phyloP scores from a whole-genome alignment of 345 rosid genomes.

The Brassica cretica region DNA sequence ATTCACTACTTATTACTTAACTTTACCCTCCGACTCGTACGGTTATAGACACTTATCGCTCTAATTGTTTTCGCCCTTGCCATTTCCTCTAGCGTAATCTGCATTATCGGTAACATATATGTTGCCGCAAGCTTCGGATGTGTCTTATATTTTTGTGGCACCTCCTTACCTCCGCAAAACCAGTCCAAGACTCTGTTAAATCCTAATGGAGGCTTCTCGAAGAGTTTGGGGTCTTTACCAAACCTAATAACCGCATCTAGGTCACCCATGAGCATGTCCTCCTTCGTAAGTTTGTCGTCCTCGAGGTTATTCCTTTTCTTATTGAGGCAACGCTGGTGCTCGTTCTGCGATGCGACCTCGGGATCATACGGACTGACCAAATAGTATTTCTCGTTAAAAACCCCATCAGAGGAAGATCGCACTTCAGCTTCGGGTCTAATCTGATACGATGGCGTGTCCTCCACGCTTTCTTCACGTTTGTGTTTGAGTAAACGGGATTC shows the following conservation, averaged over 20 bases:
- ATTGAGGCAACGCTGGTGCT: background rate
- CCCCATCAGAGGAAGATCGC: background rate
- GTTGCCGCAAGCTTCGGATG: background rate
- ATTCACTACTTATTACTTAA: background rate
- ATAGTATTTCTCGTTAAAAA: background rate
- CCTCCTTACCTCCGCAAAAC: background rate
- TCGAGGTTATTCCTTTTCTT: background rate
- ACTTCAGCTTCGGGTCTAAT: background rate
- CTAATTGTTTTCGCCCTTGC: background rate
- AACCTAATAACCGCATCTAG: background rate
- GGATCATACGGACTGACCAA: background rate
- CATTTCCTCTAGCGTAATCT: background rate
- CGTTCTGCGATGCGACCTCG: background rate
- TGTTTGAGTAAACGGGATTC: background rate
- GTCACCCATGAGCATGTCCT: background rate
- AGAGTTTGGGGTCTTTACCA: background rate
- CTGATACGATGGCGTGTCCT: slow-evolving; percentile 9
- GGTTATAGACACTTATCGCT: background rate
- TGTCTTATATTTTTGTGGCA: background rate
- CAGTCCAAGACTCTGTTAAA: background rate
- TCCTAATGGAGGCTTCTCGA: background rate
- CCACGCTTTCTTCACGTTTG: background rate
- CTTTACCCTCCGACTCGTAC: background rate
- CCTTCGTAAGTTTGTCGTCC: background rate
- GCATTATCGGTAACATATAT: background rate